These are phyloP conservation scores for Forsythia viridissima DNA, from an alignment of 257 asterid genomes.

Conservation along the genomic window DNA sequence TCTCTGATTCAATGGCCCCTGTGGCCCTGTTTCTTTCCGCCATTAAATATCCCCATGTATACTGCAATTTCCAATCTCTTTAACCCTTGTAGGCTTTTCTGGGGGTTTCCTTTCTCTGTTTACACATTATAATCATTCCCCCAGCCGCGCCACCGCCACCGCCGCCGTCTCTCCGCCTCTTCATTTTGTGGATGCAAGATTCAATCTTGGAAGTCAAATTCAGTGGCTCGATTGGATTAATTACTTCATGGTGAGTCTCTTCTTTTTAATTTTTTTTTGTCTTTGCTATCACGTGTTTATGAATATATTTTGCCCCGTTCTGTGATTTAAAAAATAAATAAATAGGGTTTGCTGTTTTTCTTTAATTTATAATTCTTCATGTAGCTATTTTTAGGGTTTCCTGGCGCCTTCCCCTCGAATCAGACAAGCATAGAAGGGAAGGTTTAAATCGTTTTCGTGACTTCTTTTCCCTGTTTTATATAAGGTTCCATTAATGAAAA, in stretches of 20 bases:
- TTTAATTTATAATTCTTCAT: background rate
- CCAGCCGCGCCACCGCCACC: conserved; percentile 7
- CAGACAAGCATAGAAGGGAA: background rate
- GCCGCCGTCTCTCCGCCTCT: conserved; percentile 19
- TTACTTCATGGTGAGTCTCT: conserved; percentile 35
- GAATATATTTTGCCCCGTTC: conserved; percentile 10
- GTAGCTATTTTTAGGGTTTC: background rate
- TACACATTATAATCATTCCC: background rate
- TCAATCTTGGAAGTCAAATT: conserved; percentile 9
- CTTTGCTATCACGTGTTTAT: background rate
- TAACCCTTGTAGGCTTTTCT: conserved; percentile 16
- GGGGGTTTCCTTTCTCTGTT: conserved; percentile 32
- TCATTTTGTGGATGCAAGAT: conserved; percentile 24
- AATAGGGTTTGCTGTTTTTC: background rate
- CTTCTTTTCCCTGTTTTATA: background rate
- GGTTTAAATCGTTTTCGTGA: conserved; percentile 13
- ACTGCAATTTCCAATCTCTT: background rate
- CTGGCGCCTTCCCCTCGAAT: background rate
- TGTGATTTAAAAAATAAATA: conserved; percentile 1
- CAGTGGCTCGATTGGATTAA: conserved; percentile 10
- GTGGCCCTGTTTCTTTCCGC: conserved; percentile 37
- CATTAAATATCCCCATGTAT: conserved; percentile 38
- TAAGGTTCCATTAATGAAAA: background rate
- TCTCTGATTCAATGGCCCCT: conserved; percentile 39
- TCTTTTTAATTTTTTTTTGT: background rate